Evolutionary conservation across 257 asterid genomes (phyloP), one percentile per base, ranked within the genome.

Genomic region (Catharanthus roseus): DNA sequence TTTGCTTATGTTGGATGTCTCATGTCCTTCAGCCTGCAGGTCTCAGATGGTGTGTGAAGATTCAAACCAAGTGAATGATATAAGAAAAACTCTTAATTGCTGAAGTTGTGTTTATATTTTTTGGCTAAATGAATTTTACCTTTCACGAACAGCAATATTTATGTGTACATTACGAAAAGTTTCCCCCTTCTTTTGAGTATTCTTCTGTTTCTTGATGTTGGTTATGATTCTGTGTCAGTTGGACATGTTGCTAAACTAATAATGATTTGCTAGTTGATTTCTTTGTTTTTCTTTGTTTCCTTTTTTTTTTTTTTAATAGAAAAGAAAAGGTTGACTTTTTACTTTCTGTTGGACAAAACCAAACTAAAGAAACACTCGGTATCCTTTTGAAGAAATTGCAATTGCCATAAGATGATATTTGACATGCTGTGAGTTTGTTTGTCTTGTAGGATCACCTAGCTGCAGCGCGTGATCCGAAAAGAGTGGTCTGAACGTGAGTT

Each of bases 401-500:
- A 34, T 34, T 51, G 38, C 36, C 23, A 10, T 15, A 18, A 44
- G 36, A 13, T 1, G 8, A 67, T 34, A 36, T 36, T 38, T 74
- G 2, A 55, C 39, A 13, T 49, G 57, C 31, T 57, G 50, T 60
- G 16, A 18, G 42, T 55, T 54, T 73, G 71, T 70, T 72, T 66
- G 51, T 72, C 57, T 79, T 85, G 82, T 91, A 93, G 98, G 97
- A 89, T 85, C 98, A 93, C 85, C 76, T 93, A 78, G 90, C 96
- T 18, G 87, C 96, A 58, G 92, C 96, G 77, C 98, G 97, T 72
- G 97, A 88, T 74, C 82, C 89, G 1, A 93, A 85, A 78, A 89
- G 86, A 65, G 84, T 88, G 74, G 67, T 73, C 79, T 93, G 87
- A 88, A 72, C 21, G 34, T 38, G 23, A 55, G 61, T 24, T 12